Evolutionary conservation across 2,329 filamentous ascomycete species (phyloP), one percentile per base, ranked within the genome.

Genomic region (Colletotrichum eremochloae): DNA sequence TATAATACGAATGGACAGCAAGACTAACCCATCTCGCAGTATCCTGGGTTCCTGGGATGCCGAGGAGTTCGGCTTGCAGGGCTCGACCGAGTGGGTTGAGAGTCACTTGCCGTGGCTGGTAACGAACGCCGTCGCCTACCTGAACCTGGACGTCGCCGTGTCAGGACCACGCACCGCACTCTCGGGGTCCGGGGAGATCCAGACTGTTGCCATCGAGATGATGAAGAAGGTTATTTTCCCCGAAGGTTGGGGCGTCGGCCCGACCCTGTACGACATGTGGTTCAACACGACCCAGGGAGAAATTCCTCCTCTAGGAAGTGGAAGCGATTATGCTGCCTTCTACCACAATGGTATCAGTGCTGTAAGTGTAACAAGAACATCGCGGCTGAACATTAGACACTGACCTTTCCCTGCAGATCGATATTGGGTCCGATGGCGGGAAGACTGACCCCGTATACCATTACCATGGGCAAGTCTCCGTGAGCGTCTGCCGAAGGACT

Each of bases 121-220:
- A 2, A 52, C 68, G 0, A 71, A 67, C 1, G 40, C 68, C 33
- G 68, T 71, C 33, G 68, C 68, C 78, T 87, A 88, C 63, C 80
- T 88, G 60, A 88, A 88, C 75, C 79, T 88, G 44, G 86, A 88
- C 56, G 80, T 86, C 3, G 86, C 84, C 0, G 82, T 84, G 2
- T 81, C 82, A 7, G 86, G 86, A 0, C 83, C 81, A 5, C 78
- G 82, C 7, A 86, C 78, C 78, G 86, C 73, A 78, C 80, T 71
- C 0, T 67, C 68, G 12, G 68, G 63, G 7, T 67, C 68, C 14
- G 68, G 68, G 0, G 68, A 71, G 48, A 71, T 68, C 18, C 63
- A 71, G 14, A 71, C 64, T 1, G 24, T 71, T 9, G 68, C 68
- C 4, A 63, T 68, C 6, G 68, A 71, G 0, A 71, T 71, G 68